A percentile compares a stretch with the other conserved stretches of the same genome.
Evolutionary conservation across 495 filamentous ascomycete species (phyloP).

Genomic region (Penicillium maclennaniae): DNA sequence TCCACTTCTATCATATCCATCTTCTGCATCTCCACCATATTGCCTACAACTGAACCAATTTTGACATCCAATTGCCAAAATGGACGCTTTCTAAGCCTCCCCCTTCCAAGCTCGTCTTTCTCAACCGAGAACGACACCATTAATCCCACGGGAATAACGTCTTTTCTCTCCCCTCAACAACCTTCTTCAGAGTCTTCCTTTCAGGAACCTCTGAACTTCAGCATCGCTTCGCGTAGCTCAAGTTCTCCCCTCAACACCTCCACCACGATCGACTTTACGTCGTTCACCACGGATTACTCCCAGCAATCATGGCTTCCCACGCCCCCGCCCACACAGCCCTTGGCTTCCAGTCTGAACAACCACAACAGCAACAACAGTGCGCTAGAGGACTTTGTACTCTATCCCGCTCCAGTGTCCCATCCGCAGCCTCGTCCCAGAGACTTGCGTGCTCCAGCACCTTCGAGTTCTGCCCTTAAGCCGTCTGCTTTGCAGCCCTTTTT

Average conservation of each 20-base stretch:
- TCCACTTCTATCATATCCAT: slow-evolving; percentile 1
- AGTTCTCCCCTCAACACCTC: slow-evolving; percentile 45
- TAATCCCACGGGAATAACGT: slow-evolving; percentile 38
- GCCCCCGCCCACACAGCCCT: slow-evolving; percentile 45
- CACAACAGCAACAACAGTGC: slow-evolving; percentile 40
- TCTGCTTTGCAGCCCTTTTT: slow-evolving; percentile 32
- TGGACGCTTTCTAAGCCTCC: slow-evolving; percentile 51
- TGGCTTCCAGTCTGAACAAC: slow-evolving; percentile 42
- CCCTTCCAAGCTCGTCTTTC: slow-evolving; percentile 37
- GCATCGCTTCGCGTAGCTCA: slow-evolving; percentile 50
- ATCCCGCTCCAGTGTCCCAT: slow-evolving; percentile 29
- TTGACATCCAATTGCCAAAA: slow-evolving; percentile 31
- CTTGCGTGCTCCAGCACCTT: slow-evolving; percentile 33
- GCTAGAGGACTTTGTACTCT: slow-evolving; percentile 48
- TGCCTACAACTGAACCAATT: slow-evolving; percentile 31
- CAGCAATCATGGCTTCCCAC: slow-evolving; percentile 61
- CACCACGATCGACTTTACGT: slow-evolving; percentile 51
- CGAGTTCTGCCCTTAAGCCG: slow-evolving; percentile 40
- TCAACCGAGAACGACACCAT: slow-evolving; percentile 49
- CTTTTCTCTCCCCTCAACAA: slow-evolving; percentile 34
- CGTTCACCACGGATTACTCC: slow-evolving; percentile 62
- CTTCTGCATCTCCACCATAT: slow-evolving; percentile 18
- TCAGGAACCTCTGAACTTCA: slow-evolving; percentile 54
- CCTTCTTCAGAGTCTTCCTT: slow-evolving; percentile 44
- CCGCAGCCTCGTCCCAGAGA: slow-evolving; percentile 35